phyloP scores from a whole-genome alignment of 352 stramenopile species.

The Globisporangium uncinulatum region DNA sequence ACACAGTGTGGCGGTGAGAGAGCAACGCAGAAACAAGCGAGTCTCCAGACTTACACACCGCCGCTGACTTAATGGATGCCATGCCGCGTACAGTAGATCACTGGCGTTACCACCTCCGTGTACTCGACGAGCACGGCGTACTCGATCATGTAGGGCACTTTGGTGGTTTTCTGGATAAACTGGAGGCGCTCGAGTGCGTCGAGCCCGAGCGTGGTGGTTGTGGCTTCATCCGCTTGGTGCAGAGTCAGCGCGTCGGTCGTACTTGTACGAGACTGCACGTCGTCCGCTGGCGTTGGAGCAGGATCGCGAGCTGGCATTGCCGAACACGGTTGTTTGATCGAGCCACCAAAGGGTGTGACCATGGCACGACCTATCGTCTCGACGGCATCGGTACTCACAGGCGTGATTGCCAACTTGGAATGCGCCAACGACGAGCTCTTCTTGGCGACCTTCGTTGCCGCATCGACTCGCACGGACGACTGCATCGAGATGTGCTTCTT shows the following conservation, averaged over 20 bases:
- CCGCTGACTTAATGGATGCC: neutral
- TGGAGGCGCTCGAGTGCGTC: neutral
- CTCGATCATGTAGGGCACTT: conserved; percentile 7
- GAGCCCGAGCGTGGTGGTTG: neutral
- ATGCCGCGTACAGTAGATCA: conserved; percentile 17
- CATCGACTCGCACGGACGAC: neutral
- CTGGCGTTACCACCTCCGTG: conserved; percentile 13
- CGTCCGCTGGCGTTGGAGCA: too few relatives aligned
- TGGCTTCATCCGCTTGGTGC: too few relatives aligned
- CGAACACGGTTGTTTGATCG: too few relatives aligned
- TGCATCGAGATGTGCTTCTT: neutral
- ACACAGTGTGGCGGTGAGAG: neutral
- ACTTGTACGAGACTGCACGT: neutral
- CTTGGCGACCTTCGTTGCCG: too few relatives aligned
- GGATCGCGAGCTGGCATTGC: too few relatives aligned
- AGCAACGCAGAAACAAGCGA: neutral
- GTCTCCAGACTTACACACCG: neutral
- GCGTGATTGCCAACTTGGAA: too few relatives aligned
- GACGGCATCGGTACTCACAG: too few relatives aligned
- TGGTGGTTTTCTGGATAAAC: conserved; percentile 3
- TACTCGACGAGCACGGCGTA: conserved; percentile 16
- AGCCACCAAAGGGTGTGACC: too few relatives aligned
- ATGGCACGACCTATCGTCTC: too few relatives aligned
- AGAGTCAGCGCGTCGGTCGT: too few relatives aligned
- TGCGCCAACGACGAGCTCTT: too few relatives aligned